These are phyloP conservation scores for Boletus subparvulus DNA, from an alignment of 768 basidiomycete species.

Conservation along the genomic window DNA sequence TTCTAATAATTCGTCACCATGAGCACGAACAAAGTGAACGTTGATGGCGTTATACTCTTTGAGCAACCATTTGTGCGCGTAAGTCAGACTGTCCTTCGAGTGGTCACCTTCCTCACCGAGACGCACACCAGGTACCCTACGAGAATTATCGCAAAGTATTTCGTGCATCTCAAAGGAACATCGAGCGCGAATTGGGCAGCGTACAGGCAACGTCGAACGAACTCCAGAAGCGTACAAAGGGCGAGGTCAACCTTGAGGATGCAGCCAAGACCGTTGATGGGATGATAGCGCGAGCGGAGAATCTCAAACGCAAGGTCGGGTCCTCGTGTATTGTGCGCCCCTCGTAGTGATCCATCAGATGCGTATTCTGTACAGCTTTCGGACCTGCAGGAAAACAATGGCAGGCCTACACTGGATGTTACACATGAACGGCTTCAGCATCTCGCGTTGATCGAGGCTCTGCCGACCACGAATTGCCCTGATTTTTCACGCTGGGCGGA, in stretches of 20 bases:
- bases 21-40: conserved; percentile 53
- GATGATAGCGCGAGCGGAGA: conserved; percentile 76
- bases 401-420: conserved; percentile 62
- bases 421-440: conserved; percentile 75
- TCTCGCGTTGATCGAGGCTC: conserved; percentile 59
- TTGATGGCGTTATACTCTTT: conserved; percentile 75
- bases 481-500: conserved; percentile 79
- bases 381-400: conserved; percentile 47
- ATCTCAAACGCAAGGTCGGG: conserved; percentile 83
- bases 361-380: conserved; percentile 39
- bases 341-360: conserved; percentile 17
- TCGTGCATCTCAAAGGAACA: conserved; percentile 73
- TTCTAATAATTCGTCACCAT: conserved; percentile 16
- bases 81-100: conserved; percentile 19
- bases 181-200: conserved; percentile 73
- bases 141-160: conserved; percentile 90
- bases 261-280: conserved; percentile 62
- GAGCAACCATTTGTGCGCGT: conserved; percentile 84
- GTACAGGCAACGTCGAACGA: conserved; percentile 60
- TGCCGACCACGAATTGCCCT: conserved; percentile 49
- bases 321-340: conserved; percentile 18
- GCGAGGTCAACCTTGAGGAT: conserved; percentile 45
- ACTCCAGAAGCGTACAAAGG: conserved; percentile 47
- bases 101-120: conserved; percentile 10
- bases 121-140: conserved; percentile 67